Evolutionary conservation across 2,329 filamentous ascomycete species (phyloP), one percentile per base, ranked within the genome.

Genomic region (Monilinia fructigena): DNA sequence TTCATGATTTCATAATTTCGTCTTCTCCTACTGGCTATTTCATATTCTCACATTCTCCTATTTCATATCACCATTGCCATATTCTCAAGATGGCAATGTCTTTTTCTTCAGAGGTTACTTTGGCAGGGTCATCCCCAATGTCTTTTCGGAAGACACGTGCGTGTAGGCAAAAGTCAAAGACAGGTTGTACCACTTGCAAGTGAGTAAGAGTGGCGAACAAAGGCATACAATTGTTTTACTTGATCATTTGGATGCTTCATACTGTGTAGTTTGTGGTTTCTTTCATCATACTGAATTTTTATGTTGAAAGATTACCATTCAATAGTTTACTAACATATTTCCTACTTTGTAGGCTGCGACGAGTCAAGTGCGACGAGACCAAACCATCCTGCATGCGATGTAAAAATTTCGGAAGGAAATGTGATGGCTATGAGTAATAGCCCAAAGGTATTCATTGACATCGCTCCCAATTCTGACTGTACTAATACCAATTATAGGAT

Each of bases 101-200:
- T 53, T 65, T 65, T 31, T 45, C 63, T 60, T 65, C 63, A 4
- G 31, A 60, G 3, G 20, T 47, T 18, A 54, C 63, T 28, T 45
- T 65, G 26, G 35, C 38, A 53, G 63, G 55, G 23, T 18, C 47
- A 61, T 26, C 63, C 45, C 14, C 63, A 23, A 35, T 42, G 28
- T 28, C 58, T 28, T 63, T 48, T 40, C 62, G 38, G 31, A 66
- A 66, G 59, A 63, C 74, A 26, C 70, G 74, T 56, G 73, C 72
- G 3, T 74, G 74, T 59, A 74, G 71, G 52, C 73, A 74, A 47
- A 67, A 67, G 23, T 56, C 60, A 35, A 67, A 67, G 45, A 67
- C 65, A 48, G 65, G 65, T 18, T 67, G 65, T 67, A 64, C 60
- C 45, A 67, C 65, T 35, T 67, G 65, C 65, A 67, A 67, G 65